Conservation (phyloP, 176 grass and related monocot species). For the Bolboschoenus planiculmis region DNA sequence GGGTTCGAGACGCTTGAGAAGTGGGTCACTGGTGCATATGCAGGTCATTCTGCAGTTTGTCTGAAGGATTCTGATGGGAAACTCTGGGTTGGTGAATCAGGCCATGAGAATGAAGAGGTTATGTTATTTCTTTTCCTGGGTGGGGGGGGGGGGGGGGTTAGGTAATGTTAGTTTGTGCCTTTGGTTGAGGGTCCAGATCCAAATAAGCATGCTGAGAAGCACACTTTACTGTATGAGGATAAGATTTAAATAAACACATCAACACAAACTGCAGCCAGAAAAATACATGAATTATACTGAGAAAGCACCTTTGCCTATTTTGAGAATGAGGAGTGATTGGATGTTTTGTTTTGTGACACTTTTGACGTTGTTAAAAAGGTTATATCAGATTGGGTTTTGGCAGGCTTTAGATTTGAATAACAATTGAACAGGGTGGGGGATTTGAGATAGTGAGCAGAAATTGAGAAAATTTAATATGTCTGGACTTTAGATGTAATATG, state of each 20-base stretch:
- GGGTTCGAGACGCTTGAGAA: constrained; percentile 96
- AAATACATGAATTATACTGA: not conserved
- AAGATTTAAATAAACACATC: not conserved
- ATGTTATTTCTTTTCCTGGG: not conserved
- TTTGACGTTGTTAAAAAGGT: not conserved
- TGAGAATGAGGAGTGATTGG: not conserved
- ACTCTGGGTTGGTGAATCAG: constrained; percentile 93
- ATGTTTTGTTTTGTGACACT: not conserved
- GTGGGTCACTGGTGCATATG: constrained; percentile 96
- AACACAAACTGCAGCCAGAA: not conserved
- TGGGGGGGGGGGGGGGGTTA: not conserved
- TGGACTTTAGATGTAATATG: not conserved
- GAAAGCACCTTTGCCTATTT: not conserved
- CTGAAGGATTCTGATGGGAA: constrained; percentile 85
- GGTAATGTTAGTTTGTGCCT: not conserved
- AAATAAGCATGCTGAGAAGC: not conserved
- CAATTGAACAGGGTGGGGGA: not conserved
- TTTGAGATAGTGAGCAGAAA: not conserved
- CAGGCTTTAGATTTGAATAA: not conserved
- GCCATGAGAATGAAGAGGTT: constrained; percentile 93
- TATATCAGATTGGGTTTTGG: not conserved
- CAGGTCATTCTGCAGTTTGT: constrained; percentile 84
- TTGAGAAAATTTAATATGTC: not conserved
- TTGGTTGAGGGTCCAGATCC: not conserved
- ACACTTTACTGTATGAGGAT: not conserved